Evolutionary conservation across 1,139 yeast species (phyloP), one percentile per base, ranked within the genome.

Genomic region (Pichia sp.): DNA sequence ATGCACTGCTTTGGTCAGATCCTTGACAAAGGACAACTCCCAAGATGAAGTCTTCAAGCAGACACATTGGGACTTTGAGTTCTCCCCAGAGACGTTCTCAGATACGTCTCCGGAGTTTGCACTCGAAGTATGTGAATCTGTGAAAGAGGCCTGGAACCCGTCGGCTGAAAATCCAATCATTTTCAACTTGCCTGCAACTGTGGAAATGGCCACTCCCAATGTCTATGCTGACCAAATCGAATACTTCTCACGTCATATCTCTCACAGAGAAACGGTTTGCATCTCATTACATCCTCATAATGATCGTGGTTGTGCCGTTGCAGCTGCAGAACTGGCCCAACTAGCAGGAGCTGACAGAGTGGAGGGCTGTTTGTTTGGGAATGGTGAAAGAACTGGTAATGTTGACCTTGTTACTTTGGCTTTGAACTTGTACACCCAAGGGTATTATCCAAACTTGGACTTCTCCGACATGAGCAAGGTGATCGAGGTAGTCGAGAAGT

Each of bases 341-440:
- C 72, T 93, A 72, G 99, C 97, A 4, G 98, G 99, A 62, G 98
- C 97, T 48, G 97, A 93, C 72, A 84, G 99, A 74, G 95, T 93
- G 44, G 99, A 93, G 74, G 98, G 99, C 52, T 93, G 98, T 76
- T 76, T 93, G 58, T 93, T 93, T 67, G 98, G 98, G 63, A 93
- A 92, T 71, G 98, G 99, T 70, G 99, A 93, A 78, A 85, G 98
- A 74, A 93, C 99, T 32, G 98, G 99, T 70, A 93, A 93, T 70
- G 98, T 93, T 61, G 99, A 93, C 72, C 76, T 93, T 57, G 96
- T 92, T 53, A 92, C 97, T 13, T 80, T 93, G 59, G 98, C 96
- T 2, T 78, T 93, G 63, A 93, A 93, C 73, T 76, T 93, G 76
- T 92, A 90, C 75, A 93, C 98, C 43, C 97, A 93, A 73, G 98